Evolutionary conservation across 2,329 filamentous ascomycete species (phyloP).

Genomic region (Trichoderma sp.): DNA sequence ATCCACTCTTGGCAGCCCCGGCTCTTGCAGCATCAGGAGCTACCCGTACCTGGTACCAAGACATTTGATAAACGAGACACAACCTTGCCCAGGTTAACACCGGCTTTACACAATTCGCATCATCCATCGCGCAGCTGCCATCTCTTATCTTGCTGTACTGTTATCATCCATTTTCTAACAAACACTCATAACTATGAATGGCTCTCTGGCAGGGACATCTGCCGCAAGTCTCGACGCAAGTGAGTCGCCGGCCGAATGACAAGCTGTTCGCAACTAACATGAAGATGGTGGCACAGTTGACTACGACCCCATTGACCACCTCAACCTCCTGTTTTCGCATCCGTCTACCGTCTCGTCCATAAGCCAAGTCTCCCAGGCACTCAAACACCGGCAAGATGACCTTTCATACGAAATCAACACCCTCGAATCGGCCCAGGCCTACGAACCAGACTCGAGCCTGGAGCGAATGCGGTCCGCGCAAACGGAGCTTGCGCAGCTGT

Average conservation of each 20-base stretch:
- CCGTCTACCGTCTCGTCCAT: conserved; percentile 80
- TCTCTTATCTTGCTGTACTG: neutral
- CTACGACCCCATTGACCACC: conserved; percentile 88
- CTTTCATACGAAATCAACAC: conserved; percentile 73
- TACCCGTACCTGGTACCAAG: neutral
- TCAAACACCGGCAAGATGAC: conserved; percentile 75
- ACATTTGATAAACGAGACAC: neutral
- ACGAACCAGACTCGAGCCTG: conserved; percentile 81
- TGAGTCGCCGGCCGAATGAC: conserved; percentile 27
- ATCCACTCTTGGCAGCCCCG: neutral
- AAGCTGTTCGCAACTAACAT: conserved; percentile 24
- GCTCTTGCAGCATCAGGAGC: neutral
- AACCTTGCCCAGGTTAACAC: neutral
- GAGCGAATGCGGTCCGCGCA: conserved; percentile 90
- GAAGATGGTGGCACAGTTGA: conserved; percentile 49
- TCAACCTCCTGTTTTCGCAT: conserved; percentile 91
- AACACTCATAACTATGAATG: conserved; percentile 37
- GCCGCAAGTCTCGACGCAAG: conserved; percentile 46
- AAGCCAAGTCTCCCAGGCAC: conserved; percentile 66
- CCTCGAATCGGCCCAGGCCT: conserved; percentile 75
- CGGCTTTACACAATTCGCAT: conserved; percentile 3
- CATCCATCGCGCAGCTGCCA: neutral
- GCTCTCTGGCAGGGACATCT: conserved; percentile 34
- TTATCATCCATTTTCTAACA: neutral
- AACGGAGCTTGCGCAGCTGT: conserved; percentile 81